A percentile compares a stretch with the other conserved stretches of the same genome.
phyloP scores from a whole-genome alignment of 805 yeast species.

The Grigorovia transvaalensis region DNA sequence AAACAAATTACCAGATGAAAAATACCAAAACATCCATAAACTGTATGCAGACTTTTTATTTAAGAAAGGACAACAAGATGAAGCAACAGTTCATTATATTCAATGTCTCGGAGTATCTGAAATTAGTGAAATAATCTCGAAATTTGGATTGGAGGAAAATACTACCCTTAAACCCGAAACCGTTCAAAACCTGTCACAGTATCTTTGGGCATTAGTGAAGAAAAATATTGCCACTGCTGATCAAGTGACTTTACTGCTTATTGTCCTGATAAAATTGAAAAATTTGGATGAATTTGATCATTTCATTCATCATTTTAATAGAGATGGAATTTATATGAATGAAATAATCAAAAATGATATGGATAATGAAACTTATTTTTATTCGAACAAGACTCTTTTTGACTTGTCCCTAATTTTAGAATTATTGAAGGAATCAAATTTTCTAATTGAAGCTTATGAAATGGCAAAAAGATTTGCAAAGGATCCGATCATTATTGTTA shows the following conservation, averaged over 20 bases:
- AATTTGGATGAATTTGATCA: conserved; percentile 43
- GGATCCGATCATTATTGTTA: conserved; percentile 66
- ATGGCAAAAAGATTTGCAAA: conserved; percentile 56
- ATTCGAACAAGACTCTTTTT: conserved; percentile 31
- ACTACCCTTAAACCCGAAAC: conserved; percentile 11
- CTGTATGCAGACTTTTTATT: conserved; percentile 67
- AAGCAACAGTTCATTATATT: conserved; percentile 69
- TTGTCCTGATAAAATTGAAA: conserved; percentile 71
- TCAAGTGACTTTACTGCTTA: conserved; percentile 69
- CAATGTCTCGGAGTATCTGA: conserved; percentile 43
- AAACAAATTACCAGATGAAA: conserved; percentile 17
- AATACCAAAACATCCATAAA: conserved; percentile 34
- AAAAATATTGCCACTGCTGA: conserved; percentile 54
- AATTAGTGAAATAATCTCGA: conserved; percentile 68
- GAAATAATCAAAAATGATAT: conserved; percentile 25
- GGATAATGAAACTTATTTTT: conserved; percentile 30
- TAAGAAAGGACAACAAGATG: conserved; percentile 51
- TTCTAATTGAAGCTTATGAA: conserved; percentile 52
- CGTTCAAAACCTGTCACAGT: conserved; percentile 47
- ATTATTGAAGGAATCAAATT: conserved; percentile 64
- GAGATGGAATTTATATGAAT: conserved; percentile 19
- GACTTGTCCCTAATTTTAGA: conserved; percentile 59
- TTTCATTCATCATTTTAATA: conserved; percentile 39
- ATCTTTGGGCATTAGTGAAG: conserved; percentile 50
- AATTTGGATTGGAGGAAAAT: conserved; percentile 57